These are phyloP conservation scores for Omphalotus guepiniiformis DNA, from an alignment of 768 basidiomycete species.

Conservation along the genomic window DNA sequence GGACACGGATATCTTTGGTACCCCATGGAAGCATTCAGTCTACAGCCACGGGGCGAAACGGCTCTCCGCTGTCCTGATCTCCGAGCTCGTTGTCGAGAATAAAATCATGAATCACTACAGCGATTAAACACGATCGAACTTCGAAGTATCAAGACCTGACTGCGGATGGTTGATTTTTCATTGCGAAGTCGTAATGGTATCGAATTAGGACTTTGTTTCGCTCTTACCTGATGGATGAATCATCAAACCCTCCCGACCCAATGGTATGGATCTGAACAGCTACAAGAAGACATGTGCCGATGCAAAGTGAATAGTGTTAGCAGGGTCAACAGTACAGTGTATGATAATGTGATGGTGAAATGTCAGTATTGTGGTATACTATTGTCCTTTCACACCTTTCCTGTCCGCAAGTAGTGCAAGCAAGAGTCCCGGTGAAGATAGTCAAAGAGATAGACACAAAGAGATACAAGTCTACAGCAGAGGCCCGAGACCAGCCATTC, in stretches of 20 bases:
- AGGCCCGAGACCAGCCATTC: not conserved
- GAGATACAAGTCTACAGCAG: not conserved
- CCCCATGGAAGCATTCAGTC: not conserved
- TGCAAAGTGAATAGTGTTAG: too few relatives aligned
- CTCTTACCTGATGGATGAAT: not conserved
- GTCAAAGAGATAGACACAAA: not conserved
- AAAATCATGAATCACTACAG: not conserved
- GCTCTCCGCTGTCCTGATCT: conserved; percentile 13
- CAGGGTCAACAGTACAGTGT: conserved; percentile 1
- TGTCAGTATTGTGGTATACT: too few relatives aligned
- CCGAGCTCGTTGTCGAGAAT: not conserved
- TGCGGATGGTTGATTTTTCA: not conserved
- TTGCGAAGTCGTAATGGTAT: not conserved
- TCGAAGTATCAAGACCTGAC: not conserved
- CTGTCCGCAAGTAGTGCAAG: conserved; percentile 1
- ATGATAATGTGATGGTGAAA: not conserved
- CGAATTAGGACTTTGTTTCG: not conserved
- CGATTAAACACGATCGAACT: not conserved
- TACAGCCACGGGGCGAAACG: conserved; percentile 10
- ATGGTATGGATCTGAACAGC: not conserved
- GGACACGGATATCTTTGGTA: not conserved
- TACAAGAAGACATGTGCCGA: too few relatives aligned
- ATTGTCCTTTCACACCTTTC: too few relatives aligned
- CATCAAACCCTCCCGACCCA: not conserved
- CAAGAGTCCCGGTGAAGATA: not conserved